These are phyloP conservation scores for Anthracocystis walkeri DNA, from an alignment of 1,284 basidiomycete species.

Conservation along the genomic window DNA sequence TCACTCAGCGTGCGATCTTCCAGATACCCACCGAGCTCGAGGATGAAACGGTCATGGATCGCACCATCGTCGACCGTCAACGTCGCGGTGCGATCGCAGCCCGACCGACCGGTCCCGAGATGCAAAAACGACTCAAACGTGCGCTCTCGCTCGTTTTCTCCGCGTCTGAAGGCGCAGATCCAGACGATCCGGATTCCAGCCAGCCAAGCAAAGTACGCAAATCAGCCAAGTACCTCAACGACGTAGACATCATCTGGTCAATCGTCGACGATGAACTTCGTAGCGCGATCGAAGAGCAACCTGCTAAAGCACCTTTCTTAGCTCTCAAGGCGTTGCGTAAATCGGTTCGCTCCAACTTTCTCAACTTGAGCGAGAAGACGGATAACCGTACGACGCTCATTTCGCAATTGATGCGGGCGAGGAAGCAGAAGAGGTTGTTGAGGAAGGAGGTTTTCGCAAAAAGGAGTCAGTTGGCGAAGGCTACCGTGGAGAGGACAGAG, in stretches of 20 bases:
- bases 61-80: constrained; percentile 36
- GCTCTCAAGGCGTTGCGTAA: constrained; percentile 47
- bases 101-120: constrained; percentile 16
- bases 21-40: constrained; percentile 29
- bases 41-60: constrained; percentile 39
- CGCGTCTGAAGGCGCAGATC: constrained; percentile 11
- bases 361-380: constrained; percentile 43
- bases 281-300: constrained; percentile 44
- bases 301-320: constrained; percentile 42
- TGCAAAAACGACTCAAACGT: constrained; percentile 41
- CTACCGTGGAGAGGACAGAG: constrained; percentile 23
- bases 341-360: constrained; percentile 32
- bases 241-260: constrained; percentile 52
- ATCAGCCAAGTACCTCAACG: constrained; percentile 48
- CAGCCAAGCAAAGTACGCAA: constrained; percentile 27
- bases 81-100: constrained; percentile 5
- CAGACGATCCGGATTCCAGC: constrained; percentile 17
- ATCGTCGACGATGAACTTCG: constrained; percentile 49
- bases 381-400: constrained; percentile 43
- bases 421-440: constrained; percentile 39
- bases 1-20: constrained; percentile 20
- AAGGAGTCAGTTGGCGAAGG: constrained; percentile 28
- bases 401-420: constrained; percentile 32
- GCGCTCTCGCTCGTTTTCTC: constrained; percentile 47
- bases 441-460: constrained; percentile 37